A percentile compares a stretch with the other conserved stretches of the same genome.
Evolutionary conservation across 2,329 filamentous ascomycete genomes (phyloP).

Genomic region (Exophiala sp.): DNA sequence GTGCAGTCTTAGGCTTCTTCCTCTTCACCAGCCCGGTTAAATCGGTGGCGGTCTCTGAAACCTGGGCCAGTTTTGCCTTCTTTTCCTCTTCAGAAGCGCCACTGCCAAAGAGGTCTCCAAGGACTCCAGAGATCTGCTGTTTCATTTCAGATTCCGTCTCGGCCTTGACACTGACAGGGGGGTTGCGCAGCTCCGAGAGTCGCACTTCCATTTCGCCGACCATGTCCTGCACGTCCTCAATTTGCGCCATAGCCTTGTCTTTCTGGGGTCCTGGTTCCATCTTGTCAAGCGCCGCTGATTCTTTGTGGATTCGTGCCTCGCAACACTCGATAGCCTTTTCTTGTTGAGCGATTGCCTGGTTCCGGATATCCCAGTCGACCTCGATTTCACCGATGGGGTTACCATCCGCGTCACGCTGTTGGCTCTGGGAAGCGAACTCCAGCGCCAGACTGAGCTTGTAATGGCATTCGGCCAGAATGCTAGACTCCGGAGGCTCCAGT

Average conservation of each 20-base stretch:
- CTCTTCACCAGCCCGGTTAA: constrained; percentile 54
- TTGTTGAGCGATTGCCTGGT: constrained; percentile 55
- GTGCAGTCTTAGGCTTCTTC: constrained; percentile 38
- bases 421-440: constrained; percentile 79
- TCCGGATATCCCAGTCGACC: constrained; percentile 51
- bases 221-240: constrained; percentile 57
- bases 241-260: constrained; percentile 42
- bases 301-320: constrained; percentile 49
- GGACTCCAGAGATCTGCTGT: constrained; percentile 47
- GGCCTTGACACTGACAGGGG: constrained; percentile 46
- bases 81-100: constrained; percentile 46
- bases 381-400: constrained; percentile 38
- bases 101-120: constrained; percentile 52
- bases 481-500: constrained; percentile 72
- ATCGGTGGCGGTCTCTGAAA: constrained; percentile 53
- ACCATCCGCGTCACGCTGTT: constrained; percentile 37
- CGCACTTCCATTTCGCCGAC: constrained; percentile 56
- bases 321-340: constrained; percentile 56
- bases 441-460: constrained; percentile 93
- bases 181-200: constrained; percentile 52
- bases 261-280: constrained; percentile 35
- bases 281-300: constrained; percentile 42
- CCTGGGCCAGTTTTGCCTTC: constrained; percentile 50
- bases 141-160: constrained; percentile 33
- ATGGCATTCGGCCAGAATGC: constrained; percentile 86